Evolutionary conservation across 495 filamentous ascomycete genomes (phyloP).

Genomic region (Hypoxylon intermedium): DNA sequence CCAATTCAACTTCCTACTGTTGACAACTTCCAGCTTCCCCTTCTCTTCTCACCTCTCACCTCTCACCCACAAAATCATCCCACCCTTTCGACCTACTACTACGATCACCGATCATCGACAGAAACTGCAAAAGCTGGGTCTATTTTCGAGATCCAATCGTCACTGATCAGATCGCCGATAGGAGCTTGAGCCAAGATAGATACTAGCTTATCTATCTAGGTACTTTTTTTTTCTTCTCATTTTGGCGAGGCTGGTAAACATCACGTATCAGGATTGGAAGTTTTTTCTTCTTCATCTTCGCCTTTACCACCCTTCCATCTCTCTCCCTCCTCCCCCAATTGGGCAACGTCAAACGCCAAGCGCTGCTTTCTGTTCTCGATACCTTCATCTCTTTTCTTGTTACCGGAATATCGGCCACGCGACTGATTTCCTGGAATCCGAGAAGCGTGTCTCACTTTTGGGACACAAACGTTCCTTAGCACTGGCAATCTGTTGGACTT

Average conservation of each 20-base stretch:
- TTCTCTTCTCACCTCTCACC: conserved; percentile 2
- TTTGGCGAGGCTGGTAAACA: conserved; percentile 37
- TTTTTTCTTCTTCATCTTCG: too few species aligned
- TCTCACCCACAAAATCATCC: conserved; percentile 15
- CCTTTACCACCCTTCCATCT: too few species aligned
- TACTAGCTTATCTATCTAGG: not conserved
- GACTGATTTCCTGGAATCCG: not conserved
- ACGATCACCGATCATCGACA: not conserved
- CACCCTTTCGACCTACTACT: conserved; percentile 13
- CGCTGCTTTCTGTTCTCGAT: not conserved
- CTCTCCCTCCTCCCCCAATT: conserved; percentile 13
- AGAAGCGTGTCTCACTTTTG: not conserved
- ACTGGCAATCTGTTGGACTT: not conserved
- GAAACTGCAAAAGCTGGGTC: conserved; percentile 10
- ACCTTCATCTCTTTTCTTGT: not conserved
- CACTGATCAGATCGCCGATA: conserved; percentile 23
- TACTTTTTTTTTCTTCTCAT: conserved; percentile 7
- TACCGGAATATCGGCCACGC: not conserved
- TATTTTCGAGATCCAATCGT: too few species aligned
- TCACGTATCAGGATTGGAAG: conserved; percentile 39
- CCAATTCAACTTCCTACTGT: conserved; percentile 20
- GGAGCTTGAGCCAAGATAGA: conserved; percentile 23
- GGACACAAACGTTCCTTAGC: not conserved
- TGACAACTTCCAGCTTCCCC: conserved; percentile 4
- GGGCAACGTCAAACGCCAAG: not conserved